Evolutionary conservation across 305 asterid genomes (phyloP).

Genomic region (Fraxinus dipetala): DNA sequence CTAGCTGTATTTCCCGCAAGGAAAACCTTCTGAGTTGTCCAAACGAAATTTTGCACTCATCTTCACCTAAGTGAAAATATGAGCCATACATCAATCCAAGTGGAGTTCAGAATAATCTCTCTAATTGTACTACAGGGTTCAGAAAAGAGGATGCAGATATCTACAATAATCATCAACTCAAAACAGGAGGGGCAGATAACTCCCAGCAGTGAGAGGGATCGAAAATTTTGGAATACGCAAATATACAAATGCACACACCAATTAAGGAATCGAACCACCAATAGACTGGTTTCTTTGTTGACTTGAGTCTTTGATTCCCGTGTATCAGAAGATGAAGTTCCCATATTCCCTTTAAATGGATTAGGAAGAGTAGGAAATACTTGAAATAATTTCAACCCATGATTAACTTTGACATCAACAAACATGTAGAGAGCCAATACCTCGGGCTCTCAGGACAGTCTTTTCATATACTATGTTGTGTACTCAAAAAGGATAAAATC

Average conservation of each 20-base stretch:
- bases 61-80: slow-evolving; percentile 46
- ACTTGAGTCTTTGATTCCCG: background rate
- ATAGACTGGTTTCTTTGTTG: background rate
- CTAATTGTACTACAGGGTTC: background rate
- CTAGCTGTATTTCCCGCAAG: slow-evolving; percentile 73
- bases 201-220: background rate
- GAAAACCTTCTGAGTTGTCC: slow-evolving; percentile 78
- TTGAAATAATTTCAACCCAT: background rate
- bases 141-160: background rate
- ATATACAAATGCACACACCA: background rate
- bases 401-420: background rate
- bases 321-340: background rate
- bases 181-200: background rate
- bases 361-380: background rate
- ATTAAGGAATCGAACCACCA: background rate
- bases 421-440: background rate
- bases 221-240: background rate
- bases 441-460: background rate
- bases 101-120: background rate
- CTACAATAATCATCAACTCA: background rate
- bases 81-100: background rate
- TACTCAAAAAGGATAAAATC: background rate
- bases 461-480: background rate
- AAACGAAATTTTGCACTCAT: slow-evolving; percentile 55
- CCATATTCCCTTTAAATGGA: background rate